These are phyloP conservation scores for Globisporangium cystogenes DNA, from an alignment of 352 stramenopile species.

Conservation along the genomic window DNA sequence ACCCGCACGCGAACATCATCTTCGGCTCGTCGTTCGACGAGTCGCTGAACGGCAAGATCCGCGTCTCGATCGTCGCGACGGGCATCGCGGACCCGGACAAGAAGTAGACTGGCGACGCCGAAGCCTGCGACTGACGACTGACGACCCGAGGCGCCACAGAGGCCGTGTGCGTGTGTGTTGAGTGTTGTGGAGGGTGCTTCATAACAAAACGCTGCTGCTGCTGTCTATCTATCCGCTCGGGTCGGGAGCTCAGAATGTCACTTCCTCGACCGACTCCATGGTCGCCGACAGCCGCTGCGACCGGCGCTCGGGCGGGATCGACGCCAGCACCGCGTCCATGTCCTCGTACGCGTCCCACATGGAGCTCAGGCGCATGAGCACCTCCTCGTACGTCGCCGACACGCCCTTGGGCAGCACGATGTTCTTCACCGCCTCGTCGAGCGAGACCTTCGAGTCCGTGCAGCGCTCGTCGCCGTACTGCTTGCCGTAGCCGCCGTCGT, in stretches of 20 bases:
- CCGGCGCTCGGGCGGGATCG: conserved; percentile 36
- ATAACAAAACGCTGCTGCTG: background rate
- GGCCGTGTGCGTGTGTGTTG: background rate
- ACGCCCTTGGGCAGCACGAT: conserved; percentile 56
- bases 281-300: conserved; percentile 37
- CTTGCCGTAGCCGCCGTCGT: conserved; percentile 30
- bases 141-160: background rate
- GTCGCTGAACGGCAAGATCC: conserved; percentile 72
- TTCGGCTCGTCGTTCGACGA: conserved; percentile 86
- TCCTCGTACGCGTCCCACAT: conserved; percentile 78
- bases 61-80: conserved; percentile 84
- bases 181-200: background rate
- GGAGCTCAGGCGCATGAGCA: conserved; percentile 63
- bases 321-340: conserved; percentile 43
- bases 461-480: conserved; percentile 61
- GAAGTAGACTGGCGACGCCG: conserved; percentile 41
- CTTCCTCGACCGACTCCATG: conserved; percentile 14
- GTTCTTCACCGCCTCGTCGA: conserved; percentile 76
- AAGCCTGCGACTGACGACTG: too few species aligned
- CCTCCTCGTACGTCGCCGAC: conserved; percentile 64
- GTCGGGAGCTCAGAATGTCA: conserved; percentile 10
- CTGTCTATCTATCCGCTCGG: background rate
- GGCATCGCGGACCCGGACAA: conserved; percentile 80
- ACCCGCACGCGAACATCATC: conserved; percentile 86
- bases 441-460: conserved; percentile 54